These are phyloP conservation scores for Drechslerella dactyloides DNA, from an alignment of 2,329 filamentous ascomycete species.

Conservation along the genomic window DNA sequence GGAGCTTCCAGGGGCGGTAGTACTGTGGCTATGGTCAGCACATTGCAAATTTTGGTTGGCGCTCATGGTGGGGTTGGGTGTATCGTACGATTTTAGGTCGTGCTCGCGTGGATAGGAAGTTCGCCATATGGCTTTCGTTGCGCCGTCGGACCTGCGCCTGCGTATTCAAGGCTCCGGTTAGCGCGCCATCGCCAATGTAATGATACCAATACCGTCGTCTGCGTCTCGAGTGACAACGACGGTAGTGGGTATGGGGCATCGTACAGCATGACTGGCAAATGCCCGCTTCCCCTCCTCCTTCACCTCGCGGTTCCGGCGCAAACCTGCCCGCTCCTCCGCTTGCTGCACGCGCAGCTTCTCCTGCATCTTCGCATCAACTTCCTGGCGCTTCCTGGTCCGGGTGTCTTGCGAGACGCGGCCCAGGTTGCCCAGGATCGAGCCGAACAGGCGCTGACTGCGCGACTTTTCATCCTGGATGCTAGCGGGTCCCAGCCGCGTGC, in stretches of 20 bases:
- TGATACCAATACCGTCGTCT: neutral
- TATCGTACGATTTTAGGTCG: slow-evolving; percentile 42
- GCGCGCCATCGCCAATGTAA: neutral
- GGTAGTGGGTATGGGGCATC: neutral
- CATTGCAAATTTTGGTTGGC: neutral
- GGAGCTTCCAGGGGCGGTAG: slow-evolving; percentile 50
- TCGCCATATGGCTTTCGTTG: slow-evolving; percentile 49
- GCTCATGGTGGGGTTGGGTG: too few species aligned
- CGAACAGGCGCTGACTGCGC: slow-evolving; percentile 45
- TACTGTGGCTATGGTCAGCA: slow-evolving; percentile 31
- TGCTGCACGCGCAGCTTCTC: slow-evolving; percentile 45
- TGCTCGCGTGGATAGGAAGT: slow-evolving; percentile 39
- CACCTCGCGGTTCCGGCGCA: slow-evolving; percentile 33
- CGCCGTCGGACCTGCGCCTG: slow-evolving; percentile 35
- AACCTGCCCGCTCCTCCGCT: slow-evolving; percentile 37
- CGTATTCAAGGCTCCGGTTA: neutral
- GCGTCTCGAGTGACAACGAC: neutral
- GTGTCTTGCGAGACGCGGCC: slow-evolving; percentile 42
- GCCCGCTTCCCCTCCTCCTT: slow-evolving; percentile 43
- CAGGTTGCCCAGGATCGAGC: slow-evolving; percentile 45
- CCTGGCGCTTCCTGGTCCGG: slow-evolving; percentile 41
- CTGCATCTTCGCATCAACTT: slow-evolving; percentile 49
- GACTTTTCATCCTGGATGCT: slow-evolving; percentile 41
- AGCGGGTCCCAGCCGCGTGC: slow-evolving; percentile 44
- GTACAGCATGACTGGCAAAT: slow-evolving; percentile 44